Evolutionary conservation across 805 yeast genomes (phyloP).

Genomic region (Candida qinlingensis): DNA sequence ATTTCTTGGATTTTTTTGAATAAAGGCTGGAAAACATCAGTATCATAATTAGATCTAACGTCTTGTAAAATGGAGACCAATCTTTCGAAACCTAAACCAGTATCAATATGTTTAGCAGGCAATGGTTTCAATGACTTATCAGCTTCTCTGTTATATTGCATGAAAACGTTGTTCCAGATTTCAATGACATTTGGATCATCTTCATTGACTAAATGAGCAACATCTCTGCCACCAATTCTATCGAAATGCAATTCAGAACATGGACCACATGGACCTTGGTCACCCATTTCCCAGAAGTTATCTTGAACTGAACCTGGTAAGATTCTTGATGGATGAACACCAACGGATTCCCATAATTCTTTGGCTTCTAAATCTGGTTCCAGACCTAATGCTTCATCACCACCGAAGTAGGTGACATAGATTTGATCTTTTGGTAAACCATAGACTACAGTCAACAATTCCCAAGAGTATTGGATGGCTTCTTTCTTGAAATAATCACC

Average conservation of each 20-base stretch:
- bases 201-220: conserved; percentile 81
- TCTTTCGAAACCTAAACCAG: conserved; percentile 99
- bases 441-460: conserved; percentile 77
- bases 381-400: conserved; percentile 76
- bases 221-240: conserved; percentile 97
- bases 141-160: conserved; percentile 93
- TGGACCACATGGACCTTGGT: conserved; percentile 99
- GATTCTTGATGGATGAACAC: conserved; percentile 88
- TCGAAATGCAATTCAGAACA: conserved; percentile 97
- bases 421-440: conserved; percentile 74
- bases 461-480: conserved; percentile 89
- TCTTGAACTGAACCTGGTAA: conserved; percentile 87
- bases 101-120: conserved; percentile 94
- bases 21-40: conserved; percentile 91
- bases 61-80: conserved; percentile 91
- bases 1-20: conserved; percentile 84
- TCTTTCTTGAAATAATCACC: conserved; percentile 98
- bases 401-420: conserved; percentile 95
- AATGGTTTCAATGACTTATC: conserved; percentile 73
- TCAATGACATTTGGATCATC: conserved; percentile 98
- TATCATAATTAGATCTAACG: conserved; percentile 90
- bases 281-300: conserved; percentile 99
- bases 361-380: conserved; percentile 94
- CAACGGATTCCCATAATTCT: conserved; percentile 77
- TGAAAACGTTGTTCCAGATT: conserved; percentile 96